phyloP scores from a whole-genome alignment of 2,329 filamentous ascomycete species.

The Hortaea sp. region DNA sequence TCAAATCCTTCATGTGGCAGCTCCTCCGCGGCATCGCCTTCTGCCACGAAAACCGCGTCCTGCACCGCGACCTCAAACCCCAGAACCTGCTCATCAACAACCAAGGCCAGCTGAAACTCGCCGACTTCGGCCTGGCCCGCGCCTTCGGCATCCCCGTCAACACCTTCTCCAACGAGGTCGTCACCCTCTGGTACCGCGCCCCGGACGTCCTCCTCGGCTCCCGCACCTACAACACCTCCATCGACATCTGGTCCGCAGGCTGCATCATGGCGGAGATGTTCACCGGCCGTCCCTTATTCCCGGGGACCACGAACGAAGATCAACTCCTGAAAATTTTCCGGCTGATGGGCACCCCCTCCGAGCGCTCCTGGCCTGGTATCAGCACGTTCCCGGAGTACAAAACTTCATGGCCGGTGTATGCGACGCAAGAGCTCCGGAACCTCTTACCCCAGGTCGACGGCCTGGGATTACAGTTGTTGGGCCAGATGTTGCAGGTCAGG shows the following conservation, averaged over 20 bases:
- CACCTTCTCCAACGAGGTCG: constrained; percentile 95
- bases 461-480: constrained; percentile 74
- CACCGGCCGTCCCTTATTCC: constrained; percentile 88
- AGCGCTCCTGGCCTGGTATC: constrained; percentile 92
- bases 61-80: constrained; percentile 91
- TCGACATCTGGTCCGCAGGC: constrained; percentile 97
- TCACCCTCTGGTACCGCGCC: constrained; percentile 94
- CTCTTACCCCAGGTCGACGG: constrained; percentile 87
- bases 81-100: constrained; percentile 94
- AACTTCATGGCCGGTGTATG: constrained; percentile 85
- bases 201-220: constrained; percentile 91
- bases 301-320: constrained; percentile 95
- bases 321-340: constrained; percentile 96
- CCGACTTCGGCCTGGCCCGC: constrained; percentile 86
- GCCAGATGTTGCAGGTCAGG: constrained; percentile 82
- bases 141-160: constrained; percentile 97
- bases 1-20: constrained; percentile 99
- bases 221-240: constrained; percentile 97
- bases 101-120: constrained; percentile 82
- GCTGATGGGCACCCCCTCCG: constrained; percentile 94
- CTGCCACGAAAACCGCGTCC: constrained; percentile 91
- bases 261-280: constrained; percentile 99
- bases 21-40: constrained; percentile 92
- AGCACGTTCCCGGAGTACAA: constrained; percentile 97
- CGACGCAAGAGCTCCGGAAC: constrained; percentile 76